Percentiles rank a stretch among this genome's conserved stretches.
These are phyloP conservation scores for Aspergillus pseudotamarii DNA, from an alignment of 2,329 filamentous ascomycete genomes.

Conservation along the genomic window DNA sequence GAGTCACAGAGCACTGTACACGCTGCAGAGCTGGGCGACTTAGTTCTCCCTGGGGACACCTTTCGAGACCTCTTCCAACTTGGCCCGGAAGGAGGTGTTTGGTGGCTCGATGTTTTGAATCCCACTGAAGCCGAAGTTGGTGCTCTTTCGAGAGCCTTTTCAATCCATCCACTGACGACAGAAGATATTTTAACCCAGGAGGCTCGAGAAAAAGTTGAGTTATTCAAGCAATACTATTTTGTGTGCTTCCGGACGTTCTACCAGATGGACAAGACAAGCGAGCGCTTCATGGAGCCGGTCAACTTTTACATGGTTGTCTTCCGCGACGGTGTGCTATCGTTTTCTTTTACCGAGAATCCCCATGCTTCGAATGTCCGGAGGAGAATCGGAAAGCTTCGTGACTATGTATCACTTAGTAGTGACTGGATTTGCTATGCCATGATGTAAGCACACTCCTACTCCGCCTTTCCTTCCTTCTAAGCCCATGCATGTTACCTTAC, in stretches of 20 bases:
- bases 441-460: slow-evolving; percentile 63
- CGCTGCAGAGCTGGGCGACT: slow-evolving; percentile 81
- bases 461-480: not conserved
- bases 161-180: slow-evolving; percentile 90
- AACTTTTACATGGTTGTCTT: slow-evolving; percentile 98
- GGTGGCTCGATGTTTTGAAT: slow-evolving; percentile 95
- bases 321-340: slow-evolving; percentile 90
- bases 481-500: slow-evolving; percentile 9
- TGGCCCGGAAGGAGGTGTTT: slow-evolving; percentile 76
- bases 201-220: slow-evolving; percentile 95
- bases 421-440: slow-evolving; percentile 99
- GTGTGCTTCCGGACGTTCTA: slow-evolving; percentile 95
- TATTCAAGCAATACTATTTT: slow-evolving; percentile 98
- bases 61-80: slow-evolving; percentile 84
- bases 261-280: slow-evolving; percentile 74
- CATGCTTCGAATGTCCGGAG: slow-evolving; percentile 88
- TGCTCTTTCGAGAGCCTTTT: slow-evolving; percentile 89
- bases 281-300: slow-evolving; percentile 87
- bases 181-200: slow-evolving; percentile 97
- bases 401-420: slow-evolving; percentile 90
- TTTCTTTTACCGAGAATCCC: slow-evolving; percentile 85
- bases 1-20: slow-evolving; percentile 93
- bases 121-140: slow-evolving; percentile 86
- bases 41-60: slow-evolving; percentile 85
- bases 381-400: slow-evolving; percentile 88